Conservation (phyloP, 2,329 filamentous ascomycete genomes). For the Fonsecaea nubica region DNA sequence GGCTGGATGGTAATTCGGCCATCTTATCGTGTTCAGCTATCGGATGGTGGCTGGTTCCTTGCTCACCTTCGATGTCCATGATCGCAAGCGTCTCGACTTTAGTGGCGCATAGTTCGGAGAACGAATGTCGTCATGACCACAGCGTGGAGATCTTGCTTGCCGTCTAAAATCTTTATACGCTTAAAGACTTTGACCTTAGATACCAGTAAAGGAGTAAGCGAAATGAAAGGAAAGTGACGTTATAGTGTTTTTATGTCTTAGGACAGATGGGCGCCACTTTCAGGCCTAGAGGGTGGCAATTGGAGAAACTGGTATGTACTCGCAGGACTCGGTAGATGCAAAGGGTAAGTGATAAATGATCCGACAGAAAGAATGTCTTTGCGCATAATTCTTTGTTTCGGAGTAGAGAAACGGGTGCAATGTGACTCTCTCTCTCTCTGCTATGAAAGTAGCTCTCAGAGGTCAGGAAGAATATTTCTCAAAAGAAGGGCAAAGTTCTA, state of each 20-base stretch:
- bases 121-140: slow-evolving; percentile 20
- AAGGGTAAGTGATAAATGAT: neutral
- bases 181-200: neutral
- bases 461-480: neutral
- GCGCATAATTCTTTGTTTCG: neutral
- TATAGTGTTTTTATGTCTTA: neutral
- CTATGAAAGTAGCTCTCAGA: neutral
- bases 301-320: neutral
- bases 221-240: neutral
- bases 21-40: neutral
- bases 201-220: neutral
- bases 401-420: neutral
- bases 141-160: neutral
- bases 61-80: slow-evolving; percentile 15
- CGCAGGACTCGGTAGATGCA: no score
- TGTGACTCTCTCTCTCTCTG: neutral
- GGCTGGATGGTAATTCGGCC: slow-evolving; percentile 12
- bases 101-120: neutral
- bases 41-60: neutral
- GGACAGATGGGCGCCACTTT: neutral
- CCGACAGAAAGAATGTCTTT: neutral
- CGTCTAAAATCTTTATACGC: neutral
- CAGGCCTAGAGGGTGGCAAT: slow-evolving; percentile 5
- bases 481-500: neutral
- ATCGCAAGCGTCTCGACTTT: neutral